Conservation (phyloP, 2,329 filamentous ascomycete species). For the Aspergillus persii region DNA sequence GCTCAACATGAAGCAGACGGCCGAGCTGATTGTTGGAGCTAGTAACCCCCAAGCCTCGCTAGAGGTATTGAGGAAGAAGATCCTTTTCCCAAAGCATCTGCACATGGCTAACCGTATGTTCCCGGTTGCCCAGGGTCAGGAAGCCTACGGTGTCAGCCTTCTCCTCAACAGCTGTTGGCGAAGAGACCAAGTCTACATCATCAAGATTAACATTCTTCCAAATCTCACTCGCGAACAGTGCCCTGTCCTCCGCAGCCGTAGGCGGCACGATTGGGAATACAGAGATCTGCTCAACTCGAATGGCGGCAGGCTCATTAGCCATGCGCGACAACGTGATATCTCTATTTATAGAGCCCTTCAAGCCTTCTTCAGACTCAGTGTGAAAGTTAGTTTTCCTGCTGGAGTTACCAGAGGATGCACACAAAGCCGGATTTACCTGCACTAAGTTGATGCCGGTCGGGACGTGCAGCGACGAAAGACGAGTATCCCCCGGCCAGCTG, state of each 20-base stretch:
- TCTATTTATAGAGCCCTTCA: not conserved
- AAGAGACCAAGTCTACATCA: not conserved
- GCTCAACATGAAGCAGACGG: not conserved
- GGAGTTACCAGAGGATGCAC: not conserved
- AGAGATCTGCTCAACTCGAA: constrained; percentile 3
- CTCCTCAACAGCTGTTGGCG: not conserved
- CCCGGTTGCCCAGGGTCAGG: no score
- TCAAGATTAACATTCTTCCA: not conserved
- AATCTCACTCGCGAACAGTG: constrained; percentile 1
- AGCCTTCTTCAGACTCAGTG: not conserved
- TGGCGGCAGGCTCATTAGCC: not conserved
- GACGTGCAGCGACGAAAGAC: constrained; percentile 10
- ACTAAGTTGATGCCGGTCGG: not conserved
- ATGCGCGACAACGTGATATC: not conserved
- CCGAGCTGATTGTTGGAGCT: not conserved
- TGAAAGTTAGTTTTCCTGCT: not conserved
- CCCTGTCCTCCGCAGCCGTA: not conserved
- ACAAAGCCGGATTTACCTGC: constrained; percentile 1
- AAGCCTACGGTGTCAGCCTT: not conserved
- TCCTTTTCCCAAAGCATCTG: not conserved
- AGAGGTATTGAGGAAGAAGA: not conserved
- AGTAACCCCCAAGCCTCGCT: not conserved
- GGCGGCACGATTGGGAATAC: not conserved
- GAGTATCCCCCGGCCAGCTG: constrained; percentile 11
- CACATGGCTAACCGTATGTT: not conserved